These are phyloP conservation scores for Lachnellula suecica DNA, from an alignment of 2,329 filamentous ascomycete species.

Conservation along the genomic window DNA sequence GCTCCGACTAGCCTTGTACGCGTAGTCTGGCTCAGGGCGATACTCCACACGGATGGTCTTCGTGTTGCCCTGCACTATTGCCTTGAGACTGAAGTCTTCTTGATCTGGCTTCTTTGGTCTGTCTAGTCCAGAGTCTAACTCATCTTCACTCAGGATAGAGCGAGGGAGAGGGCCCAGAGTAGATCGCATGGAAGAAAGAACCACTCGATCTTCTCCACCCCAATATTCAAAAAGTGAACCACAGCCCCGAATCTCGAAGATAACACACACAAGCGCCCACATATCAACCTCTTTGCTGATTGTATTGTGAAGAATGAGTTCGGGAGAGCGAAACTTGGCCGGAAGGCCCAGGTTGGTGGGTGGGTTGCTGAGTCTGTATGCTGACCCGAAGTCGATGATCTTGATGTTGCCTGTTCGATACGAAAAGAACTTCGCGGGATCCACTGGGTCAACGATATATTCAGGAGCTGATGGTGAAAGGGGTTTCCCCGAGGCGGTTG, in stretches of 20 bases:
- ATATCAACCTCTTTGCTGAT: not conserved
- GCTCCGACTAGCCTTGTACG: not conserved
- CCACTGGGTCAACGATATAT: not conserved
- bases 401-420: constrained; percentile 11
- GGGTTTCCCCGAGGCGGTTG: not conserved
- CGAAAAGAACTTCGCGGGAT: not conserved
- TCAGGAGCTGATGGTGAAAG: not conserved
- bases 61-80: not conserved
- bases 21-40: not conserved
- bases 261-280: constrained; percentile 1
- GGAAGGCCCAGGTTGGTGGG: not conserved
- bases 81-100: not conserved
- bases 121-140: not conserved
- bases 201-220: not conserved
- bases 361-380: not conserved
- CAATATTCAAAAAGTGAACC: not conserved
- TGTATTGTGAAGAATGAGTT: not conserved
- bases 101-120: not conserved
- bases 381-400: constrained; percentile 7
- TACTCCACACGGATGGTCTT: not conserved
- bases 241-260: constrained; percentile 1
- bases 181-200: not conserved
- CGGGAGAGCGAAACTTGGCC: not conserved
- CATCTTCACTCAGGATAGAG: not conserved
- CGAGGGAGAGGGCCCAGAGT: not conserved